phyloP scores from a whole-genome alignment of 495 filamentous ascomycete genomes.

The Tuber aestivum region DNA sequence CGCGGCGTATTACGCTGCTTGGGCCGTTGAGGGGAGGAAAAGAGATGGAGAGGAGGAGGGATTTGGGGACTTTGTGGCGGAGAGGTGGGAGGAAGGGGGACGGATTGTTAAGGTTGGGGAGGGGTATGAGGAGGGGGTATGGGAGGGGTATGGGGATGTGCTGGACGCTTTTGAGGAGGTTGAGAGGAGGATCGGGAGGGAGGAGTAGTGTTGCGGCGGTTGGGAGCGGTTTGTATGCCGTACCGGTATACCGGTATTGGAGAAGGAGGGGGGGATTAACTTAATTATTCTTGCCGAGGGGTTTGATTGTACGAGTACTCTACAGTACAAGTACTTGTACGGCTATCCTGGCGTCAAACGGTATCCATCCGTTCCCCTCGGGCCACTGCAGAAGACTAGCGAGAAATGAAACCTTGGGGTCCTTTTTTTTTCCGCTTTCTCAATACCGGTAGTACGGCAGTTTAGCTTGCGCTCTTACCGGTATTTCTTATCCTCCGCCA shows the following conservation, averaged over 20 bases:
- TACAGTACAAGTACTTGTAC: no score
- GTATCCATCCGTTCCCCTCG: no score
- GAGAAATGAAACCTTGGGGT: no score
- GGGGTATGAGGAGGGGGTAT: slow-evolving; percentile 69
- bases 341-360: no score
- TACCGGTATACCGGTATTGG: no score
- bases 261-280: not conserved
- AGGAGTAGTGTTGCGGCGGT: slow-evolving; percentile 8
- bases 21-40: slow-evolving; percentile 62
- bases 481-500: no score
- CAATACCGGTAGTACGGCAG: no score
- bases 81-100: slow-evolving; percentile 76
- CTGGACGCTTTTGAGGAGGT: slow-evolving; percentile 72
- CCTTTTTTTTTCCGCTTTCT: no score
- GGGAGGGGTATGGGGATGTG: slow-evolving; percentile 67
- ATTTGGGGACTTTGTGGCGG: slow-evolving; percentile 79
- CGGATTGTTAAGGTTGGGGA: slow-evolving; percentile 75
- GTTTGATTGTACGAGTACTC: not conserved
- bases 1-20: slow-evolving; percentile 94
- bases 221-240: not conserved
- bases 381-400: no score
- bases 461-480: no score
- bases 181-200: slow-evolving; percentile 57
- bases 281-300: not conserved
- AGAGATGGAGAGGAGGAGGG: slow-evolving; percentile 49